Evolutionary conservation across 768 basidiomycete genomes (phyloP).

Genomic region (Paxillus rubicundulus): DNA sequence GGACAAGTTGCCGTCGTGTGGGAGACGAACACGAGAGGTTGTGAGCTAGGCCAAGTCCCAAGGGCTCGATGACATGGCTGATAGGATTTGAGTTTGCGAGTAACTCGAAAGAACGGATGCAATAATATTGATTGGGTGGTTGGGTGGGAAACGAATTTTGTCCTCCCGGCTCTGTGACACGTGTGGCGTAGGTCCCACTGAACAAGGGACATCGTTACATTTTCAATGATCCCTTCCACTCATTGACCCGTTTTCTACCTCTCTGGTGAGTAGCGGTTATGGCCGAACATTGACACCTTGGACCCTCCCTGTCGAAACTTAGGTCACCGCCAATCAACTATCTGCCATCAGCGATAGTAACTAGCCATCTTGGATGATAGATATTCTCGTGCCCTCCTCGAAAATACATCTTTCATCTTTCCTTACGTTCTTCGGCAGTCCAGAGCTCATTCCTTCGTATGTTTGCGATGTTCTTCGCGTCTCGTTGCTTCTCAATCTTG

Average conservation of each 20-base stretch:
- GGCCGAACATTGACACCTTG: background rate
- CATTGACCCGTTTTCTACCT: conserved; percentile 1
- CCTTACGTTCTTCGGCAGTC: background rate
- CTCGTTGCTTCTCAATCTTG: background rate
- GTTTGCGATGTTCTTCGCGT: background rate
- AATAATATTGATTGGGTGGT: background rate
- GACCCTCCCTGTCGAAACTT: background rate
- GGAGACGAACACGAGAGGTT: too few species aligned
- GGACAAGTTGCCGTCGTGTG: too few species aligned
- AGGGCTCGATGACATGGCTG: too few species aligned
- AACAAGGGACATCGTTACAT: background rate
- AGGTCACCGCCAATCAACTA: background rate
- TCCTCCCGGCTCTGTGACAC: conserved; percentile 18
- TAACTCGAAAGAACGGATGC: background rate
- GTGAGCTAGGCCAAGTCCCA: too few species aligned
- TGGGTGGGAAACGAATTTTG: conserved; percentile 1
- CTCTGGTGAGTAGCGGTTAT: background rate
- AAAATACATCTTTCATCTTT: background rate
- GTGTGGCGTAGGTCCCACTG: too few species aligned
- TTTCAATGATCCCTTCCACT: conserved; percentile 8
- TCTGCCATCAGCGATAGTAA: background rate
- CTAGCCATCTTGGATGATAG: background rate
- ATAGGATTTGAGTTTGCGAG: too few species aligned
- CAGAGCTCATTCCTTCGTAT: background rate
- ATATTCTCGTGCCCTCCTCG: background rate